Base-by-base conservation (phyloP, 2,329 filamentous ascomycete genomes). In the Neonectria ditissima region DNA sequence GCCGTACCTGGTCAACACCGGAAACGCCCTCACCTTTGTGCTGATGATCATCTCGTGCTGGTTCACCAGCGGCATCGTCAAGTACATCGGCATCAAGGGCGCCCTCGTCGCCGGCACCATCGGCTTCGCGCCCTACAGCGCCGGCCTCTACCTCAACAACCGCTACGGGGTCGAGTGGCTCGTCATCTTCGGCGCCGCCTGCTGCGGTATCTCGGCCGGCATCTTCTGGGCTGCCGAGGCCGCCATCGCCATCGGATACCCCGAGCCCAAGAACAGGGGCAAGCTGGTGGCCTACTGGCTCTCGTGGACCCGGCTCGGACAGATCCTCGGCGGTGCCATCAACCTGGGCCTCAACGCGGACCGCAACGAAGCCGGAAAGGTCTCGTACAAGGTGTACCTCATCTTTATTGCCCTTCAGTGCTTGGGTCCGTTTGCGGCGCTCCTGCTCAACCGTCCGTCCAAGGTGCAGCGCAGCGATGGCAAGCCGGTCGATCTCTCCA, bases 361-460 rank as follows among this genome's bases (percentile, higher is more conserved):
- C 52, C 79, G 82, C 0, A 81, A 83, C 58, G 73, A 83, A 34
- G 84, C 84, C 0, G 90, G 89, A 0, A 84, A 87, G 47, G 87
- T 92, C 0, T 89, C 87, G 0, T 91, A 90, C 65, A 84, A 83
- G 0, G 89, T 91, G 0, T 92, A 88, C 68, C 77, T 89, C 9
- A 78, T 90, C 8, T 92, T 92, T 70, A 91, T 92, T 59, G 87
- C 86, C 0, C 76, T 92, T 0, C 90, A 92, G 69, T 85, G 85
- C 0, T 62, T 84, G 0, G 89, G 87, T 0, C 88, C 89, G 0
- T 82, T 91, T 32, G 84, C 86, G 0, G 89, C 83, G 0, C 72
- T 91, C 1, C 76, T 92, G 0, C 74, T 92, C 8, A 90, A 84
- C 20, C 77, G 75, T 0, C 90, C 90, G 0, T 76, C 77, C 0